Conservation (phyloP, 2,329 filamentous ascomycete genomes). For the Alternaria rosae region DNA sequence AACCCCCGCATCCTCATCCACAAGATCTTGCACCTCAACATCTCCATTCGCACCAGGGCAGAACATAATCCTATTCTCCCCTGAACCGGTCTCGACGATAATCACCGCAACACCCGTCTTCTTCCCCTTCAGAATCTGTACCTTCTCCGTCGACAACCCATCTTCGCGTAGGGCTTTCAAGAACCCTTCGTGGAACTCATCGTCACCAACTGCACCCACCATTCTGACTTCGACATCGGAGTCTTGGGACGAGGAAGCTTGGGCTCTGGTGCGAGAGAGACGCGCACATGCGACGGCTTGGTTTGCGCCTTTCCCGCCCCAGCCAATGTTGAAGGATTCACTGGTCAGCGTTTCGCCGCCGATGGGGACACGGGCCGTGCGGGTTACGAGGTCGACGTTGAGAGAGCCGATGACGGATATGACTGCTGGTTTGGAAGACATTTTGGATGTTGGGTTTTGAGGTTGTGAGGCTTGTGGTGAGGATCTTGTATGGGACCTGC, state of each 20-base stretch:
- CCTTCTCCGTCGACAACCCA: constrained; percentile 52
- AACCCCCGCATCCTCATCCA: constrained; percentile 52
- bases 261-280: constrained; percentile 66
- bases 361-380: constrained; percentile 81
- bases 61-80: constrained; percentile 60
- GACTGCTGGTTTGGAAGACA: constrained; percentile 47
- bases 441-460: constrained; percentile 5
- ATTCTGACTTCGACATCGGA: constrained; percentile 56
- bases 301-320: constrained; percentile 94
- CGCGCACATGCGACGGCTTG: constrained; percentile 90
- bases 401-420: constrained; percentile 92
- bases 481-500: neutral
- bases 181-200: constrained; percentile 53
- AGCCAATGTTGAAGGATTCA: constrained; percentile 77
- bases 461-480: too few species aligned
- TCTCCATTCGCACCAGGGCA: constrained; percentile 57
- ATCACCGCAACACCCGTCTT: constrained; percentile 60
- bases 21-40: constrained; percentile 47
- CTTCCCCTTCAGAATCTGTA: constrained; percentile 52
- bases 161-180: constrained; percentile 53
- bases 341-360: constrained; percentile 89
- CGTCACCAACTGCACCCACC: constrained; percentile 59
- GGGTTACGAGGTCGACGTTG: constrained; percentile 91
- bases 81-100: constrained; percentile 56
- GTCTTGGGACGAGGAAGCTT: constrained; percentile 28